Evolutionary conservation across 306 rosid species (phyloP).

Genomic region (Luffa aegyptiaca): DNA sequence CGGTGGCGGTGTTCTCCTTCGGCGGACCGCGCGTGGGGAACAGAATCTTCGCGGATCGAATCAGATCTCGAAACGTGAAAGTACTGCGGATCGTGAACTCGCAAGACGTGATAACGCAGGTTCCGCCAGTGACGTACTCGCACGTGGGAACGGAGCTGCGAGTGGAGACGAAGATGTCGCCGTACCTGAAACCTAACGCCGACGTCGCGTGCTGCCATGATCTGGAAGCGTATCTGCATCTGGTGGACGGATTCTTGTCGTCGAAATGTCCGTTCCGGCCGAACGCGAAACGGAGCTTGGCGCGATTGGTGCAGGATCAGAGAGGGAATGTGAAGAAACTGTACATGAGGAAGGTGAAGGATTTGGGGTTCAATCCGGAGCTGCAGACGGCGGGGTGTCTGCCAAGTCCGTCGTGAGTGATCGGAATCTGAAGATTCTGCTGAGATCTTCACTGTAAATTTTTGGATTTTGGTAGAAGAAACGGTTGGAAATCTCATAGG

Average conservation of each 20-base stretch:
- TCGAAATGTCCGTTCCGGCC: constrained; percentile 74
- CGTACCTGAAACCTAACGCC: constrained; percentile 73
- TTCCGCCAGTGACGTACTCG: constrained; percentile 59
- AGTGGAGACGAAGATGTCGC: constrained; percentile 80
- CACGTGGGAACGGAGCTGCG: constrained; percentile 76
- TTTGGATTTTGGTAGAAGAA: not conserved
- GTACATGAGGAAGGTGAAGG: constrained; percentile 64
- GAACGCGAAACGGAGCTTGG: constrained; percentile 78
- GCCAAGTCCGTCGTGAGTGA: constrained; percentile 57
- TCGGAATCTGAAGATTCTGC: not conserved
- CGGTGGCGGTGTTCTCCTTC: constrained; percentile 72
- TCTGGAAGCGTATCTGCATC: constrained; percentile 78
- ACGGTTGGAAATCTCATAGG: not conserved
- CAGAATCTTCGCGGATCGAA: constrained; percentile 37
- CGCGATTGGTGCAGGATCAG: constrained; percentile 60
- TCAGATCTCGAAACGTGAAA: constrained; percentile 34
- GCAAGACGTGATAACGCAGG: constrained; percentile 74
- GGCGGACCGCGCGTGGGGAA: constrained; percentile 94
- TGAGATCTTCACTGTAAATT: not conserved
- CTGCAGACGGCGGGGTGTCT: constrained; percentile 41
- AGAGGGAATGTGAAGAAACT: constrained; percentile 61
- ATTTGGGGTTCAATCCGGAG: constrained; percentile 38
- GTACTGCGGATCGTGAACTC: constrained; percentile 74
- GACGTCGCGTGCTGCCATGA: constrained; percentile 89
- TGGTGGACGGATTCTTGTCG: constrained; percentile 85